Evolutionary conservation across 192 early-diverging fungal genomes (phyloP), one percentile per base, ranked within the genome.

Genomic region (Backusella tuberculispora): DNA sequence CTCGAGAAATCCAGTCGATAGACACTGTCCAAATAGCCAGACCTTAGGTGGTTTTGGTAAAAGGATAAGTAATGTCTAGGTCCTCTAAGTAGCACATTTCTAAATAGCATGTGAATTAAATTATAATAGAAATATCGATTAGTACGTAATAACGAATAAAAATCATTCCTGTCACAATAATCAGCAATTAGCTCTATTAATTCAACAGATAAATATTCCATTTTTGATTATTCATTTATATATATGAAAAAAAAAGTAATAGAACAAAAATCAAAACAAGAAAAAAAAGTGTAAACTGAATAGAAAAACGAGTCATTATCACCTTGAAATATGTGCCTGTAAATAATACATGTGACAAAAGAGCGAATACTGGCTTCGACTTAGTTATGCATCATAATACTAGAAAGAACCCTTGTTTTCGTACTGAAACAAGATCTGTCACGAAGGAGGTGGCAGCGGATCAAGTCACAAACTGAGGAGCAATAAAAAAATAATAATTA

Each of bases 31-130:
- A 60, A n/a, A 12, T 60, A 60, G 53, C 53, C 53, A 60, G 53
- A 60, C 26, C 21, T 60, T 8, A 60, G 26, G 26, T 60, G 53
- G 21, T 60, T 10, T 60, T 9, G 4, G 3, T 24, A 60, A 43
- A 72, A 72, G 5, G 71, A 34, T 7, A 63, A 42, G 21, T 72
- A 72, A 4, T 72, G 71, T 10, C 50, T n/a, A 72, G 71, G 71
- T 15, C 40, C 44, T 21, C 60, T 72, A 7, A 72, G n/a, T 53
- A 43, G 38, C 19, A 72, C 71, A 43, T 53, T 60, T 43, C 26
- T 56, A 63, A 47, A 72, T 8, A 72, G 19, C 40, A 60, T 38
- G 21, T 63, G 50, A 9, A 53, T 72, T 12, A 21, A 21, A 56
- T 19, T 45, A 15, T 50, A 24, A 72, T 72, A 72, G 24, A 44